These are phyloP conservation scores for Plasmodium ovale DNA, from an alignment of 169 alveolate species.

Conservation along the genomic window DNA sequence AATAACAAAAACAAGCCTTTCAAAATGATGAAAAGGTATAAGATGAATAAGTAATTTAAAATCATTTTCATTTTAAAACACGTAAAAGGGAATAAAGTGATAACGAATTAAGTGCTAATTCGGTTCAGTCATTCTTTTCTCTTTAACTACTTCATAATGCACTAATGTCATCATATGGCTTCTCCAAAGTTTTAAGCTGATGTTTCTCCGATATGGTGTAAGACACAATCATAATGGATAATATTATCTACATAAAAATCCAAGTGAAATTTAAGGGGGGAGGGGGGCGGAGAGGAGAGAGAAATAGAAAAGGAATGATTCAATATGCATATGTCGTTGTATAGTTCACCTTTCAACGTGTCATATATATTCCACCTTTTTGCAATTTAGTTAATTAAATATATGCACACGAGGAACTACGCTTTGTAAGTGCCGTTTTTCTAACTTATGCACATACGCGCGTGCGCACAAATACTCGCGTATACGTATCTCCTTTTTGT, in stretches of 20 bases:
- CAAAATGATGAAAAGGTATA: neutral
- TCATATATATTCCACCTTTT: too few species aligned
- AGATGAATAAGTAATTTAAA: neutral
- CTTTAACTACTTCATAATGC: constrained; percentile 31
- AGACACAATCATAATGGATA: constrained; percentile 70
- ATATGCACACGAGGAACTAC: too few species aligned
- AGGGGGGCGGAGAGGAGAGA: neutral
- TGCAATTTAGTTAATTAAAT: too few species aligned
- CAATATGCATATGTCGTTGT: too few species aligned
- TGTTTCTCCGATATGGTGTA: constrained; percentile 68
- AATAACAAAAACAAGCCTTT: constrained; percentile 13
- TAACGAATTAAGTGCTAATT: neutral
- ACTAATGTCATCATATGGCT: constrained; percentile 75
- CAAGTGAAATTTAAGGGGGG: neutral
- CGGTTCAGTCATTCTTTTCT: neutral
- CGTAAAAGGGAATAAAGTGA: neutral
- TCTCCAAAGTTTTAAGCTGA: constrained; percentile 42
- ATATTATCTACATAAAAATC: constrained; percentile 26
- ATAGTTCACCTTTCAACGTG: too few species aligned
- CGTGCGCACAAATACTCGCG: neutral
- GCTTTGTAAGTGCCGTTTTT: too few species aligned
- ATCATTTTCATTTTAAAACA: neutral
- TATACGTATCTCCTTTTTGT: neutral
- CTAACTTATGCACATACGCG: neutral
- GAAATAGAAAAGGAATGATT: neutral